Evolutionary conservation across 768 basidiomycete species (phyloP).

Genomic region (Sporobolomyces phaffii): DNA sequence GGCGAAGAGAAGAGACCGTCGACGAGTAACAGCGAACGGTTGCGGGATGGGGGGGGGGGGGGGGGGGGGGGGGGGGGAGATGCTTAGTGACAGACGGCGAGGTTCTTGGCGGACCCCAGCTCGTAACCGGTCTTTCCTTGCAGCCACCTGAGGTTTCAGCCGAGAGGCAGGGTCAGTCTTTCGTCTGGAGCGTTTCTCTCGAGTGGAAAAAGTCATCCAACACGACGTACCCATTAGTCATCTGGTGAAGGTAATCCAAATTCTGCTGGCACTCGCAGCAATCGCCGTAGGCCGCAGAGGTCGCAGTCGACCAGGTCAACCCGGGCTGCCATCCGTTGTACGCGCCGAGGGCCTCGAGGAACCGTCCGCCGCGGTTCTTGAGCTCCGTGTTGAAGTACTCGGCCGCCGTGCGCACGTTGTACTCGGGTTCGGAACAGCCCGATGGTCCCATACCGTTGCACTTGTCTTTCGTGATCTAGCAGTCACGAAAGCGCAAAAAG

Average conservation of each 20-base stretch:
- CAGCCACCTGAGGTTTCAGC: too few species aligned
- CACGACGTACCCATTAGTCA: too few species aligned
- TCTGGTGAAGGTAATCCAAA: constrained; percentile 5
- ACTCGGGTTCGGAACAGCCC: constrained; percentile 36
- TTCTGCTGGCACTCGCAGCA: constrained; percentile 28
- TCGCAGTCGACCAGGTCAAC: not conserved
- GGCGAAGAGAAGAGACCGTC: too few species aligned
- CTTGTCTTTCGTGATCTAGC: constrained; percentile 40
- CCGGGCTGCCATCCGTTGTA: constrained; percentile 26
- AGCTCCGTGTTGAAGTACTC: constrained; percentile 30
- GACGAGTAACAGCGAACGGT: too few species aligned
- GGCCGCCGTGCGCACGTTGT: constrained; percentile 35
- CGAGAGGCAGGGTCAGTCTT: too few species aligned
- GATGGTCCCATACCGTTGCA: constrained; percentile 29
- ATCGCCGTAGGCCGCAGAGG: not conserved
- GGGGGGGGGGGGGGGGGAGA: too few species aligned
- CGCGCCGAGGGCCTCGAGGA: constrained; percentile 23
- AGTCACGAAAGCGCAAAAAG: not conserved
- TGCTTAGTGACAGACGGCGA: constrained; percentile 13
- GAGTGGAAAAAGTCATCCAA: too few species aligned
- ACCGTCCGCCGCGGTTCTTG: not conserved
- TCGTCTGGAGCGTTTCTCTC: too few species aligned
- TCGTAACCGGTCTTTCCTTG: constrained; percentile 31
- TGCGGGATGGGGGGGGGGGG: too few species aligned
- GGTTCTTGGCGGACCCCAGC: constrained; percentile 17